phyloP scores from a whole-genome alignment of 306 rosid species.

The Corylus heterophylla region DNA sequence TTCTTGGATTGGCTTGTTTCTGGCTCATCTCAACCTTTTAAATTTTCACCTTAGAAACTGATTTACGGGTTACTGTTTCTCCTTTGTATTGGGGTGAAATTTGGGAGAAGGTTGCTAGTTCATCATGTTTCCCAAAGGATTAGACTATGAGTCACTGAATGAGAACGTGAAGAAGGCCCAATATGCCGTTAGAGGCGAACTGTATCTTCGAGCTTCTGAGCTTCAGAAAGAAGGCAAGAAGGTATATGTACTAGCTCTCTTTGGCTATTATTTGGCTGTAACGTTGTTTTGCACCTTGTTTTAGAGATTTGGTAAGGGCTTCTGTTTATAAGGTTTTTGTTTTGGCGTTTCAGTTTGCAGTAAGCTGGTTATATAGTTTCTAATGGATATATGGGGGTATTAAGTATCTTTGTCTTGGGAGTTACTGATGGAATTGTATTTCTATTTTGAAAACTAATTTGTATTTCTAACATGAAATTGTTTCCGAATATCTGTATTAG shows the following conservation, averaged over 20 bases:
- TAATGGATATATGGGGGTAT: neutral
- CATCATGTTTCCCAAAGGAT: conserved; percentile 83
- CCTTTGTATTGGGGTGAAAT: conserved; percentile 23
- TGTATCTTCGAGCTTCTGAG: conserved; percentile 92
- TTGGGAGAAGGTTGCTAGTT: conserved; percentile 35
- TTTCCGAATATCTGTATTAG: neutral
- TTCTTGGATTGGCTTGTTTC: neutral
- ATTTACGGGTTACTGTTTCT: conserved; percentile 23
- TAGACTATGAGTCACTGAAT: conserved; percentile 71
- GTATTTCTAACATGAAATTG: neutral
- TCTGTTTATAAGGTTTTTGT: conserved; percentile 1
- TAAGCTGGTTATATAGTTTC: neutral
- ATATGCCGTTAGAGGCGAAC: conserved; percentile 96
- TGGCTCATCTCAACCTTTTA: neutral
- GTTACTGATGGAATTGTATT: neutral
- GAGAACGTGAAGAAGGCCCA: conserved; percentile 93
- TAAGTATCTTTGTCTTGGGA: neutral
- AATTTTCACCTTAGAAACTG: conserved; percentile 39
- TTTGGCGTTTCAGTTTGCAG: neutral
- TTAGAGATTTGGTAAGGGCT: conserved; percentile 1
- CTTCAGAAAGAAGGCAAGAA: conserved; percentile 97
- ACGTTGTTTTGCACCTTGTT: conserved; percentile 17
- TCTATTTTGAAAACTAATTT: neutral
- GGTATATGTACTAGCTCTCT: conserved; percentile 42
- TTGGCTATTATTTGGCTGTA: neutral